phyloP scores from a whole-genome alignment of 805 yeast species.

The Saccharomyces kudriavzevii region DNA sequence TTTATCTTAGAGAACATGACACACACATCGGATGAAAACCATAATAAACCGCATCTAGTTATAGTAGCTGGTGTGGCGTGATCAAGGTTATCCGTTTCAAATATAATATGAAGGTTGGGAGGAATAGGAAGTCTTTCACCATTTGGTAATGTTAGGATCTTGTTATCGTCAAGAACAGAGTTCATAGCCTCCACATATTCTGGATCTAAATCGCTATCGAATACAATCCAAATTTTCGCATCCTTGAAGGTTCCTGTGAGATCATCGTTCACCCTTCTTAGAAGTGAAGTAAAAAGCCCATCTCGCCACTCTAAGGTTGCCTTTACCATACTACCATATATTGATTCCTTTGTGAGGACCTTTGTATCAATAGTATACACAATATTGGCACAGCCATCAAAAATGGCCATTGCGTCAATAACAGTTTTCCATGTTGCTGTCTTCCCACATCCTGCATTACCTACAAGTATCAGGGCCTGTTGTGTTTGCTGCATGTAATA shows the following conservation, averaged over 20 bases:
- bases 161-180: constrained; percentile 86
- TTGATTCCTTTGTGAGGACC: constrained; percentile 51
- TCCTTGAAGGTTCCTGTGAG: constrained; percentile 30
- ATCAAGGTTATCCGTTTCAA: constrained; percentile 63
- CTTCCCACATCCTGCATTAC: constrained; percentile 71
- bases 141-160: constrained; percentile 69
- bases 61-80: constrained; percentile 86
- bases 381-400: constrained; percentile 33
- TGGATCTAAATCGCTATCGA: constrained; percentile 92
- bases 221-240: constrained; percentile 64
- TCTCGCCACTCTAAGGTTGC: constrained; percentile 89
- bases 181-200: constrained; percentile 87
- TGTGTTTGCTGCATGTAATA: constrained; percentile 52
- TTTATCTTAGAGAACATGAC: background rate
- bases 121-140: constrained; percentile 80
- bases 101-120: constrained; percentile 51
- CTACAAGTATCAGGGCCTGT: constrained; percentile 78
- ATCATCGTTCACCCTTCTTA: constrained; percentile 43
- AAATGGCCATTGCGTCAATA: constrained; percentile 34
- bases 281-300: constrained; percentile 64
- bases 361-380: constrained; percentile 62
- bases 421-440: constrained; percentile 45
- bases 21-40: constrained; percentile 39
- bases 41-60: constrained; percentile 84
- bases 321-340: constrained; percentile 65